Percentiles rank a stretch among this genome's conserved stretches.
phyloP scores from a whole-genome alignment of 2,329 filamentous ascomycete species.

The Arthrobotrys megalospora region DNA sequence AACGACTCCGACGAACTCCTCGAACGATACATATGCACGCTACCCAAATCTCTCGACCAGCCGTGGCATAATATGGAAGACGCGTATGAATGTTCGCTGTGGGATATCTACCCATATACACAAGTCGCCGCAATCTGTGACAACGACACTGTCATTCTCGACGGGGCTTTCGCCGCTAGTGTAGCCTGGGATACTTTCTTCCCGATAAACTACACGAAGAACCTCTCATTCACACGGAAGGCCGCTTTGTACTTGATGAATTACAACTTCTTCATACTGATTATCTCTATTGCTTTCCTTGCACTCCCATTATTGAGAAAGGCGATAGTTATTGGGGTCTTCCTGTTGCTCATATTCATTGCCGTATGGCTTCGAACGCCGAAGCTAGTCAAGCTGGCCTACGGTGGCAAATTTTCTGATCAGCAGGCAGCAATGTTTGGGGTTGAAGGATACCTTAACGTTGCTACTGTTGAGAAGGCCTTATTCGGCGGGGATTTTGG shows the following conservation, averaged over 20 bases:
- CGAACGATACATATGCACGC: slow-evolving; percentile 64
- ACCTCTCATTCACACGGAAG: background rate
- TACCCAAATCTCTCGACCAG: slow-evolving; percentile 54
- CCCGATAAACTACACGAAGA: slow-evolving; percentile 35
- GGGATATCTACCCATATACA: slow-evolving; percentile 66
- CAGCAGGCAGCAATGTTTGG: slow-evolving; percentile 66
- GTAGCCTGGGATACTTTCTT: slow-evolving; percentile 66
- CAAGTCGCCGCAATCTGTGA: slow-evolving; percentile 67
- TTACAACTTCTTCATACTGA: background rate
- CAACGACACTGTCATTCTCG: slow-evolving; percentile 66
- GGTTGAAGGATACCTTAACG: slow-evolving; percentile 66
- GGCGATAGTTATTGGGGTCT: background rate
- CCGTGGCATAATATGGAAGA: slow-evolving; percentile 66
- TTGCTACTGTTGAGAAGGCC: slow-evolving; percentile 65
- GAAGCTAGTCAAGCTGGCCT: slow-evolving; percentile 63
- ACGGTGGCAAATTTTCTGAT: slow-evolving; percentile 65
- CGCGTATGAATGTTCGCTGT: slow-evolving; percentile 65
- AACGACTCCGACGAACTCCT: slow-evolving; percentile 67
- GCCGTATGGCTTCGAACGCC: slow-evolving; percentile 63
- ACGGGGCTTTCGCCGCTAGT: slow-evolving; percentile 65
- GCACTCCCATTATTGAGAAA: background rate
- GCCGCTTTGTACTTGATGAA: background rate
- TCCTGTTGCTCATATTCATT: background rate
- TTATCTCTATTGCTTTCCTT: background rate
- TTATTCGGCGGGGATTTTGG: slow-evolving; percentile 66